Conservation (phyloP, 2,329 filamentous ascomycete species). For the Fusarium lyarnte region DNA sequence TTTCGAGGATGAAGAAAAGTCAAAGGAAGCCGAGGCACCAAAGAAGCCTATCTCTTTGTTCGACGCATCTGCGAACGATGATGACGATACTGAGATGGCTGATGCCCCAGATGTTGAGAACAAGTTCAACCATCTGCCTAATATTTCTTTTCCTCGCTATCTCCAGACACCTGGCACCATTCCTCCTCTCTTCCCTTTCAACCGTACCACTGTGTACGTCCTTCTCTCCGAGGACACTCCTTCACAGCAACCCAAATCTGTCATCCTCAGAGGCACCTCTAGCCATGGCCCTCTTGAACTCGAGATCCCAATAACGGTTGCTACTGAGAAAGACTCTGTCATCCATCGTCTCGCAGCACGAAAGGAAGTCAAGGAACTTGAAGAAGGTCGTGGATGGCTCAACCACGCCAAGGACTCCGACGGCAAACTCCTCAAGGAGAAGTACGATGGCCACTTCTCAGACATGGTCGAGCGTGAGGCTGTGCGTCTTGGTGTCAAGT, state of each 20-base stretch:
- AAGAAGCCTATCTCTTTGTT: conserved; percentile 68
- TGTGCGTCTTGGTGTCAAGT: conserved; percentile 71
- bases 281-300: conserved; percentile 68
- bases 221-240: conserved; percentile 64
- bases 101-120: conserved; percentile 37
- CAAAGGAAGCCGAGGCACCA: conserved; percentile 8
- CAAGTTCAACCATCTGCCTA: conserved; percentile 62
- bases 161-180: conserved; percentile 73
- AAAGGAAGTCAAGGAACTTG: conserved; percentile 74
- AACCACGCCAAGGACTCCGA: conserved; percentile 57
- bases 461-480: conserved; percentile 73
- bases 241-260: conserved; percentile 56
- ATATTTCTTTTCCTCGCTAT: conserved; percentile 61
- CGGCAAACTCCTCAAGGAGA: conserved; percentile 57
- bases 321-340: conserved; percentile 58
- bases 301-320: conserved; percentile 68
- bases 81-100: conserved; percentile 50
- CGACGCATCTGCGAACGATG: conserved; percentile 56
- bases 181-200: conserved; percentile 73
- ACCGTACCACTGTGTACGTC: conserved; percentile 71
- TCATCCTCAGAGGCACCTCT: conserved; percentile 68
- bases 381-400: conserved; percentile 76
- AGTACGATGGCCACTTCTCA: conserved; percentile 60
- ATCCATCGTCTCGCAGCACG: conserved; percentile 77
- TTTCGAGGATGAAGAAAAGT: neutral